These are phyloP conservation scores for Trichoderma sp. DNA, from an alignment of 2,329 filamentous ascomycete species.

Conservation along the genomic window DNA sequence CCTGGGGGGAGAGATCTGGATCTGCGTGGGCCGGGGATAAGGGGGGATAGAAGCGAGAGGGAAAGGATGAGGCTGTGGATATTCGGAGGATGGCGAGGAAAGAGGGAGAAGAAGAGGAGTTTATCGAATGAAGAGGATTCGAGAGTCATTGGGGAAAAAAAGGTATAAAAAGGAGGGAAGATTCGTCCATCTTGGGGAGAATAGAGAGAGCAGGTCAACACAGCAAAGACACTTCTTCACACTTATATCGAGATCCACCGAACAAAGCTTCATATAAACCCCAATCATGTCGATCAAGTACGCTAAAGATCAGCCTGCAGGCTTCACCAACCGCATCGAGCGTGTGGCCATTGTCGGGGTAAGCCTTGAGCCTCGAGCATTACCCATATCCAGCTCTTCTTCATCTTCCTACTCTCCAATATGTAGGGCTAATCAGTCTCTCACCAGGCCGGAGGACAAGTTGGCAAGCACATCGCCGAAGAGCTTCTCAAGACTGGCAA, in stretches of 20 bases:
- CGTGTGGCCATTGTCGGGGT: constrained; percentile 53
- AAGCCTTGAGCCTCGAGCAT: constrained; percentile 35
- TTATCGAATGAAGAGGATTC: background rate
- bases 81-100: too few species aligned
- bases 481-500: constrained; percentile 53
- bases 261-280: background rate
- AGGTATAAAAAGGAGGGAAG: background rate
- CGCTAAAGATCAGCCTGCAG: constrained; percentile 42
- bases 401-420: background rate
- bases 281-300: constrained; percentile 35
- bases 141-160: background rate
- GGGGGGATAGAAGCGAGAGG: background rate
- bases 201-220: background rate
- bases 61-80: background rate
- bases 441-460: constrained; percentile 37
- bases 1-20: background rate
- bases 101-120: background rate
- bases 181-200: background rate
- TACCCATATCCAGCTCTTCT: background rate
- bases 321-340: constrained; percentile 47
- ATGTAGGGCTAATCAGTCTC: background rate
- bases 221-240: background rate
- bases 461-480: constrained; percentile 46
- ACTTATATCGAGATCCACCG: background rate
- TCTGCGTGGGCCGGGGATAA: constrained; percentile 15